Base-by-base conservation (phyloP, 2,329 filamentous ascomycete genomes). In the Zasmidium cellare region DNA sequence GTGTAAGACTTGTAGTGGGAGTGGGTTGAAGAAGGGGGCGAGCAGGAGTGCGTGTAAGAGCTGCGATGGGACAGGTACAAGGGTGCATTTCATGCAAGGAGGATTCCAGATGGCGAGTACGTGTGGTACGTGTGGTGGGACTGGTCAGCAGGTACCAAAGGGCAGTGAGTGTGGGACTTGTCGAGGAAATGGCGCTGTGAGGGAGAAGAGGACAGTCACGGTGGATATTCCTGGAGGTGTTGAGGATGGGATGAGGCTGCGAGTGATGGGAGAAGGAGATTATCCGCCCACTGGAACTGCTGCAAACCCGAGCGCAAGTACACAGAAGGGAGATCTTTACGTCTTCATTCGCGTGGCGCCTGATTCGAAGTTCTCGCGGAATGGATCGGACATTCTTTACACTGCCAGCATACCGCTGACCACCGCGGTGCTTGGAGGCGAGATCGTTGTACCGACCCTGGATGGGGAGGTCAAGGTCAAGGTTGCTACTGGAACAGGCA, bases 41-140 rank as follows among this genome's bases (percentile, higher is more conserved):
- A 86, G 89, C 74, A 83, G 87, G 66, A 80, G 84, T 22, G 80
- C 86, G 61, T 99, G 94, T 76, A 87, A 86, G 72, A 80, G 84
- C 53, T 99, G 94, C 73, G 87, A 89, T 60, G 94, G 94, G 16
- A 91, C 91, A 1, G 94, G 94, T 51, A 90, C 89, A 38, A 83
- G 90, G 56, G 87, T 97, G 50, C 91, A 96, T 74, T 88, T 91
- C 70, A 89, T 97, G 84, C 87, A 91, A 67, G 92, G 92, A 54
- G 92, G 92, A 22, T 97, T 99, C 78, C 93, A 97, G 78, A 93
- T 99, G 88, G 91, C 90, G 3, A 91, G 90, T 61, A 96, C 92
- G 1, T 99, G 94, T 75, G 82, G 84, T 19, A 78, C 85, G 35
- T 99, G 94, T 73, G 87, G 87, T 52, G 94, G 94, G 2, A 87